Conservation (phyloP, 2,329 filamentous ascomycete genomes). For the Cladosporium phlei region DNA sequence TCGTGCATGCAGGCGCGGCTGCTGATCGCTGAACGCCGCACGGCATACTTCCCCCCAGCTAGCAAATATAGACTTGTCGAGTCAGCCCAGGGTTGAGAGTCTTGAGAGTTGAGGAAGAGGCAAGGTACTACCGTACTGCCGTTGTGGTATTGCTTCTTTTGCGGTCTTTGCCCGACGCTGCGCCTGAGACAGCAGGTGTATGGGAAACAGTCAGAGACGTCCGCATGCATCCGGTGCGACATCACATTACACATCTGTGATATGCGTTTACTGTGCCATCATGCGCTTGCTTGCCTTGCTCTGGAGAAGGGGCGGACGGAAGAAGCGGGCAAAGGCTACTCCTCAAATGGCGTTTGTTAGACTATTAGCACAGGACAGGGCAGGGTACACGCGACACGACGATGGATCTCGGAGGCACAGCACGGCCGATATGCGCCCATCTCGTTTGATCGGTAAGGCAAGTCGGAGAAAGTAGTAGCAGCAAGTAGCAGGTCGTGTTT, state of each 20-base stretch:
- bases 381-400: too few relatives aligned
- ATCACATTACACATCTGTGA: constrained; percentile 7
- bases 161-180: not conserved
- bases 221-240: constrained; percentile 8
- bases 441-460: constrained; percentile 8
- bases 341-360: too few relatives aligned
- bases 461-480: too few relatives aligned
- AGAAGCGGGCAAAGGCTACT: constrained; percentile 9
- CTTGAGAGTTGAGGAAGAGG: too few relatives aligned
- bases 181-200: constrained; percentile 6
- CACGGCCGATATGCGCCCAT: constrained; percentile 10
- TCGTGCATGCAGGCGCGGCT: too few relatives aligned
- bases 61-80: constrained; percentile 12
- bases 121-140: constrained; percentile 10
- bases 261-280: not conserved
- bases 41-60: constrained; percentile 10
- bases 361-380: not conserved
- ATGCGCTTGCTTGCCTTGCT: too few relatives aligned
- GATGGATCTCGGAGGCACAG: constrained; percentile 10
- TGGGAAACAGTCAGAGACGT: not conserved
- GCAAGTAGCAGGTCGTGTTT: too few relatives aligned
- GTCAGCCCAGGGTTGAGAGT: constrained; percentile 11
- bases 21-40: constrained; percentile 12
- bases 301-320: too few relatives aligned
- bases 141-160: constrained; percentile 8